Evolutionary conservation across 2,329 filamentous ascomycete species (phyloP), one percentile per base, ranked within the genome.

Genomic region (Xylariales sp.): DNA sequence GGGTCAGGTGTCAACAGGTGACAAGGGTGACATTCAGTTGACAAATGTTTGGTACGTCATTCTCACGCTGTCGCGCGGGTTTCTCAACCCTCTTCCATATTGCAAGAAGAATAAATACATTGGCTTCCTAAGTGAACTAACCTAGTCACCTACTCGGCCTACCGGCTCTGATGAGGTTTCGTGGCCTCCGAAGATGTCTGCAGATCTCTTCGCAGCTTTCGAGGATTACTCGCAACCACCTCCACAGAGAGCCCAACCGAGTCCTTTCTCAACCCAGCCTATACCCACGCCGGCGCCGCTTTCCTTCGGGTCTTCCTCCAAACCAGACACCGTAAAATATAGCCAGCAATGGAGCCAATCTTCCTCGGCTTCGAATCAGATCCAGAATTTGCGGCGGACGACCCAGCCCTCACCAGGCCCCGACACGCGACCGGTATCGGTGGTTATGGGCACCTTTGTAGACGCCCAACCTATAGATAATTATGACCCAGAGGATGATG

Each of bases 191-290:
- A 71, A 43, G 68, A 91, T 90, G 88, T 91, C 89, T 72, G 87
- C 88, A 69, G 88, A 90, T 78, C 84, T 91, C 65, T 88, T 90
- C 75, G 88, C 87, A 63, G 86, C 88, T 71, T 90, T 91, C 72
- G 87, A 86, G 74, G 82, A 80, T 73, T 80, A 83, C 71, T 82
- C 75, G 76, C 63, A 77, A 75, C 68, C 61, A 49, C 71, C 59
- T 53, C 72, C 68, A 41, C 71, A 61, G 58, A 71, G 72, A 65
- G 61, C 53, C 14, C 71, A 72, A 56, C 55, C 67, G 12, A 71
- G 65, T 39, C 63, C 65, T 18, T 10, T 41, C 39, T 52, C 62
- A 5, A 39, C 53, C 14, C 66, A 64, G 6, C 34, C 70, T 30
- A 8, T 49, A 8, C 34, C 70, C 36, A 8, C 53, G 10, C 41